A percentile compares a stretch with the other conserved stretches of the same genome.
Evolutionary conservation across 129 eudicot species (phyloP).

Genomic region (Solidago caesia): DNA sequence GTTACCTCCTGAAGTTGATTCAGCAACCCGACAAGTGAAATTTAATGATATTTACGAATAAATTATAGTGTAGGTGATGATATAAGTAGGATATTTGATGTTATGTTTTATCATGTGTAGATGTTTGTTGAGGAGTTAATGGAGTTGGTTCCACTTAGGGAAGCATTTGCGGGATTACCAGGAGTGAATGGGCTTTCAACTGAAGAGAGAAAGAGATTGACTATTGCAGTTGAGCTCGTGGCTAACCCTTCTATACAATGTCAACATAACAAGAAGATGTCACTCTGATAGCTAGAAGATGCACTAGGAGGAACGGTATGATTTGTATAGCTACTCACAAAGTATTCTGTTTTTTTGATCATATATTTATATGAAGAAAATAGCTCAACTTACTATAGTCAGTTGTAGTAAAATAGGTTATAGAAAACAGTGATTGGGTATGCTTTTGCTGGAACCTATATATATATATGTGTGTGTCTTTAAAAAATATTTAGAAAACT

Average conservation of each 20-base stretch:
- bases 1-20: constrained; percentile 73
- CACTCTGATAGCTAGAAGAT: constrained; percentile 76
- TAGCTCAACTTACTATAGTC: too few relatives aligned
- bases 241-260: constrained; percentile 74
- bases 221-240: constrained; percentile 88
- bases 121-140: constrained; percentile 88
- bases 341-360: constrained; percentile 10
- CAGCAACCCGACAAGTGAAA: constrained; percentile 62
- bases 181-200: constrained; percentile 93
- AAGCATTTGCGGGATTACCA: constrained; percentile 86
- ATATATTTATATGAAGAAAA: not conserved
- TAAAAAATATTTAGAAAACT: not conserved
- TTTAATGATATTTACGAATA: not conserved
- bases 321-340: constrained; percentile 1
- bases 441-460: too few relatives aligned
- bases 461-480: too few relatives aligned
- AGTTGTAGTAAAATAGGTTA: not conserved
- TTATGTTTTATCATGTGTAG: constrained; percentile 33
- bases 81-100: not conserved
- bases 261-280: constrained; percentile 35
- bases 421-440: too few relatives aligned
- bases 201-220: constrained; percentile 82
- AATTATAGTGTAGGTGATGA: not conserved
- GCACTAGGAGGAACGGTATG: constrained; percentile 72
- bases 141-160: constrained; percentile 69